These are phyloP conservation scores for Elongisporangium senticosum DNA, from an alignment of 352 stramenopile species.

Conservation along the genomic window DNA sequence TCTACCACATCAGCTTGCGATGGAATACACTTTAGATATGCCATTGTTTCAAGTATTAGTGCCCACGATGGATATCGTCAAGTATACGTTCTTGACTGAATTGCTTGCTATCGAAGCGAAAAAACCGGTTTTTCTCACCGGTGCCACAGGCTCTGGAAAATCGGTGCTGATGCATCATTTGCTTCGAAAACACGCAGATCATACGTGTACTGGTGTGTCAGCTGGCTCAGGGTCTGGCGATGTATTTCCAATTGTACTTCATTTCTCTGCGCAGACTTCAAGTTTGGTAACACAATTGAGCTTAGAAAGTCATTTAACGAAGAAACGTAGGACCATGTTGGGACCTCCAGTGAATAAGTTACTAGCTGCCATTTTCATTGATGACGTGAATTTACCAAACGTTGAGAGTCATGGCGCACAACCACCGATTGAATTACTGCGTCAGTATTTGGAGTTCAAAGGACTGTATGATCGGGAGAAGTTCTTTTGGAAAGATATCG, in stretches of 20 bases:
- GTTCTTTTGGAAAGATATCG: constrained; percentile 80
- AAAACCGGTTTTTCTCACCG: constrained; percentile 81
- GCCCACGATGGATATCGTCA: constrained; percentile 56
- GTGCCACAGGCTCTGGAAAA: constrained; percentile 86
- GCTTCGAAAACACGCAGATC: constrained; percentile 28
- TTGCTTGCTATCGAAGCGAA: constrained; percentile 55
- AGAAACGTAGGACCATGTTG: constrained; percentile 91
- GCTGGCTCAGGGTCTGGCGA: constrained; percentile 18
- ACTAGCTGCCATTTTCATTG: constrained; percentile 80
- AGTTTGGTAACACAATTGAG: constrained; percentile 75
- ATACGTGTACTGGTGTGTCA: background rate
- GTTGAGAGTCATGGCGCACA: constrained; percentile 69
- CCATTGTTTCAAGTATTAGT: constrained; percentile 57
- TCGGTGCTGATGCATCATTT: constrained; percentile 79
- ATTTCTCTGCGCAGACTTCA: constrained; percentile 86
- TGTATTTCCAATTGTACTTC: constrained; percentile 51
- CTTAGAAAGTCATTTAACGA: constrained; percentile 87
- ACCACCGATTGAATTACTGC: constrained; percentile 71
- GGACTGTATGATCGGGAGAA: constrained; percentile 81
- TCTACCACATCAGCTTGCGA: constrained; percentile 7
- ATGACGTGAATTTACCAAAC: constrained; percentile 91
- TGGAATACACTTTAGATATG: constrained; percentile 15
- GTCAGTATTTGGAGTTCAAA: constrained; percentile 60
- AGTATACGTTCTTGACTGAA: constrained; percentile 54
- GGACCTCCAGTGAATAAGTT: constrained; percentile 72